phyloP scores from a whole-genome alignment of 108 stramenopile genomes.

The Nannochloropsis oceanica region DNA sequence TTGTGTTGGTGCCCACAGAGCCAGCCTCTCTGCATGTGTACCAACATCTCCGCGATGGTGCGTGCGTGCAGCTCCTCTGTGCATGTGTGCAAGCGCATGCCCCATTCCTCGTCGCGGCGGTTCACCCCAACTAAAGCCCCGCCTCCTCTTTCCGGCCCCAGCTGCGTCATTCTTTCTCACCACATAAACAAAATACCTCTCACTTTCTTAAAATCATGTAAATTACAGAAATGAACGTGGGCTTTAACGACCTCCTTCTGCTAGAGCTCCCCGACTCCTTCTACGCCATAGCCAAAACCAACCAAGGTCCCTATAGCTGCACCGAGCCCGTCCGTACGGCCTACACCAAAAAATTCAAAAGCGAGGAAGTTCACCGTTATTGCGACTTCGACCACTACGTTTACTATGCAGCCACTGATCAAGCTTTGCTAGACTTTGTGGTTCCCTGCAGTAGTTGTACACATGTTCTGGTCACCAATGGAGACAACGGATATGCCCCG shows the following conservation, averaged over 20 bases:
- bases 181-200: too few relatives aligned
- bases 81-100: background rate
- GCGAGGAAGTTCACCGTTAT: background rate
- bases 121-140: too few relatives aligned
- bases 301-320: background rate
- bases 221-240: background rate
- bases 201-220: too few relatives aligned
- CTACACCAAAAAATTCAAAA: background rate
- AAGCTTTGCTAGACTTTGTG: background rate
- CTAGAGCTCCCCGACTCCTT: background rate
- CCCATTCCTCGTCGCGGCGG: too few relatives aligned
- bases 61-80: background rate
- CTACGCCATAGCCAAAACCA: background rate
- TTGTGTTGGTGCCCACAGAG: background rate
- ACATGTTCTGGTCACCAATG: background rate
- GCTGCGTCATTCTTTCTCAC: too few relatives aligned
- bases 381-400: background rate
- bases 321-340: background rate
- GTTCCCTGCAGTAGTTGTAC: background rate
- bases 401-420: background rate
- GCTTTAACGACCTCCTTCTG: background rate
- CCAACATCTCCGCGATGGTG: background rate
- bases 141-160: too few relatives aligned
- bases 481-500: background rate
- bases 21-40: background rate